Base-by-base conservation (phyloP, 1,284 basidiomycete species). In the Trichosporon coremiiforme region DNA sequence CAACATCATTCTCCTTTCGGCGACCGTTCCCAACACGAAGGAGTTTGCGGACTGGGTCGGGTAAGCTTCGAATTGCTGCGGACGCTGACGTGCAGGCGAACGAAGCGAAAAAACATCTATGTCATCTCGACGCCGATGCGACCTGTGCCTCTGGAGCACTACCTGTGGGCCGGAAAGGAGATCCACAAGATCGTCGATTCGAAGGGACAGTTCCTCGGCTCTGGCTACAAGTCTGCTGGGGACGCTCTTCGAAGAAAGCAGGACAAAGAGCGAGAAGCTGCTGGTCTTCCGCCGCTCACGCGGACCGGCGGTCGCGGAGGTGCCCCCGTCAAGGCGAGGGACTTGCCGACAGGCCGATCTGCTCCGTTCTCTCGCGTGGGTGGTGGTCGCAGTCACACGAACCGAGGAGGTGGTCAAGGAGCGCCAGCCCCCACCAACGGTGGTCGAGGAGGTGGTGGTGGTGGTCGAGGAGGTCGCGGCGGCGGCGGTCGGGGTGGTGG, bases 11-110 rank as follows among this genome's bases (percentile, higher is more conserved):
- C 86, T 99, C 36, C 86, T 99, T 15, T 98, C 96, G 2, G 97
- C 97, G 0, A 99, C 97, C 0, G 97, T 99, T 0, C 96, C 97
- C 2, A 99, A 99, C 79, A 94, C 95, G 1, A 94, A 92, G 78
- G 97, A 99, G 80, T 99, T 99, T 80, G 97, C 97, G 1, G 95
- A 96, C 78, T 99, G 97, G 97, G 96, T 99, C 70, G 97, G 95
- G 94, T 96, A 80, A 78, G 90, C 81, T n/a, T n/a, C 1, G 12
- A 7, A 5, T 9, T 6, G 60, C 71, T 57, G 17, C 62, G 3
- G 47, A 65, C 69, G 29, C 64, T 35, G 7, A 64, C 64, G 15
- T 29, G 36, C 74, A 96, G 97, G 2, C 91, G 97, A 10, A 99
- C 97, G 0, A 99, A 99, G 86, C 97, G 95, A 86, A 99, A 98